phyloP scores from a whole-genome alignment of 2,329 filamentous ascomycete genomes.

The Huntiella decipiens region DNA sequence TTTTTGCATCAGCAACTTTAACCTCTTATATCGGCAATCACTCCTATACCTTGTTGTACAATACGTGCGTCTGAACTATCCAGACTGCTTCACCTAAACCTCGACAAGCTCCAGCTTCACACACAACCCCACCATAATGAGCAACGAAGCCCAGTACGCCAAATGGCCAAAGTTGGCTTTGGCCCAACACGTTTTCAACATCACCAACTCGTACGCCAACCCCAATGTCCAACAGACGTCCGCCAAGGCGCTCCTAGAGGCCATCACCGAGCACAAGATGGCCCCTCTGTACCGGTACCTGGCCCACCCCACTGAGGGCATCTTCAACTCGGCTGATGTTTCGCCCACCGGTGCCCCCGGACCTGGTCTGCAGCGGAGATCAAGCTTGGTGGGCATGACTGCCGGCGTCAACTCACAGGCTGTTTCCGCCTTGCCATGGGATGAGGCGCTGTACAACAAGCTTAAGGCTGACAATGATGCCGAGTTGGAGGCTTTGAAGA shows the following conservation, averaged over 20 bases:
- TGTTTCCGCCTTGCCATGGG: constrained; percentile 63
- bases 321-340: constrained; percentile 51
- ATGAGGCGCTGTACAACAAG: constrained; percentile 68
- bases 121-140: constrained; percentile 35
- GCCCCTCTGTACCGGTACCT: constrained; percentile 72
- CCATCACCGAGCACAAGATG: constrained; percentile 70
- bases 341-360: constrained; percentile 26
- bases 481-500: constrained; percentile 58
- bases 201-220: constrained; percentile 61
- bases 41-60: no score
- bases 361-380: constrained; percentile 42
- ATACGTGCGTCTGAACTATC: no score
- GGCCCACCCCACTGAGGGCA: constrained; percentile 62
- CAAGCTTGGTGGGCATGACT: constrained; percentile 54
- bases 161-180: constrained; percentile 69
- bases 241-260: constrained; percentile 59
- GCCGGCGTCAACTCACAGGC: constrained; percentile 48
- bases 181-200: constrained; percentile 69
- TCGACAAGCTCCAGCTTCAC: neutral
- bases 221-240: constrained; percentile 48
- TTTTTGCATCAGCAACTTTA: no score
- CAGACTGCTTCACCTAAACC: neutral
- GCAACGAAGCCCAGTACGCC: constrained; percentile 67
- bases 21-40: no score
- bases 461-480: constrained; percentile 59